These are phyloP conservation scores for Magnusiomyces sp. DNA, from an alignment of 1,139 yeast species.

Conservation along the genomic window DNA sequence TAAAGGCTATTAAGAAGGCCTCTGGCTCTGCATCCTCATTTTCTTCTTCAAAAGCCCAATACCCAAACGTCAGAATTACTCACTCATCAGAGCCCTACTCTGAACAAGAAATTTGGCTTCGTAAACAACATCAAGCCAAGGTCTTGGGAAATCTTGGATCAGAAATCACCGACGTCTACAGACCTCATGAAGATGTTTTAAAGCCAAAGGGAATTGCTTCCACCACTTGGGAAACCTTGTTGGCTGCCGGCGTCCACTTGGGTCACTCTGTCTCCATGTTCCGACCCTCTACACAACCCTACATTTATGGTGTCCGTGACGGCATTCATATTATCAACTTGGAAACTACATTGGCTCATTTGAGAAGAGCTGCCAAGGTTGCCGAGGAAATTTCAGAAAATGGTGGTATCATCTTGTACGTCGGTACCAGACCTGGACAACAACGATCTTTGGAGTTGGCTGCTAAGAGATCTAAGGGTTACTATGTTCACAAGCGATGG, in stretches of 20 bases:
- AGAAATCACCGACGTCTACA: conserved; percentile 49
- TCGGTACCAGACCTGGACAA: conserved; percentile 80
- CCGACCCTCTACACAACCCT: conserved; percentile 84
- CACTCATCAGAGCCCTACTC: conserved; percentile 47
- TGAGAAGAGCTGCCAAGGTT: conserved; percentile 74
- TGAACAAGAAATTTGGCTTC: conserved; percentile 63
- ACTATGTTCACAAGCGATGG: conserved; percentile 82
- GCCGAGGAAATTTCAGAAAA: conserved; percentile 70
- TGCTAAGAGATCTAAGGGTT: conserved; percentile 69
- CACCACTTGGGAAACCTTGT: conserved; percentile 54
- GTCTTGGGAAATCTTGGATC: conserved; percentile 56
- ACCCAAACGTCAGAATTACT: conserved; percentile 35
- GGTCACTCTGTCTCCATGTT: conserved; percentile 80
- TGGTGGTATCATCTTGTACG: conserved; percentile 78
- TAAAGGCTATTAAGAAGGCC: conserved; percentile 4
- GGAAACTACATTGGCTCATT: conserved; percentile 65
- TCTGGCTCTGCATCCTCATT: background rate
- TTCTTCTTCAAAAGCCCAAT: conserved; percentile 17
- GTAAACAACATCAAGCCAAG: conserved; percentile 54
- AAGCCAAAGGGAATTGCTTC: conserved; percentile 51
- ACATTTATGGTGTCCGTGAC: conserved; percentile 75
- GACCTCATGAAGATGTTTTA: conserved; percentile 58
- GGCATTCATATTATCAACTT: conserved; percentile 86
- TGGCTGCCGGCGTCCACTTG: conserved; percentile 91
- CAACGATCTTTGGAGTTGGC: conserved; percentile 69